Evolutionary conservation across 139 green algal species (phyloP).

Genomic region (Pleodorina starrii): DNA sequence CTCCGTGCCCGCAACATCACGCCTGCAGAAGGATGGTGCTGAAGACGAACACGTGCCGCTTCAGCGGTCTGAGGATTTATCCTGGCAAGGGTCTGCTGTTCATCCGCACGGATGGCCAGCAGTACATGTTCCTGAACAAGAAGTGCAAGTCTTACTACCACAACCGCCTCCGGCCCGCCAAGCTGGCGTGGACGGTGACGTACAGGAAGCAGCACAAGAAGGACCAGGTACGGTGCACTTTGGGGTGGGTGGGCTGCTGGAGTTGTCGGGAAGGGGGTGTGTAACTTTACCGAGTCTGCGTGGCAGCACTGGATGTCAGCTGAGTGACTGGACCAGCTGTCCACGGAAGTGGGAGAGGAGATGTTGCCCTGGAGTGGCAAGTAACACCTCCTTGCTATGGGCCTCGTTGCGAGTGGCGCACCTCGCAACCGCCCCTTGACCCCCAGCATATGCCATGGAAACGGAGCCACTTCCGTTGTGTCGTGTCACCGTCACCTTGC

Average conservation of each 20-base stretch:
- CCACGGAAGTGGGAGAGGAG: too few relatives aligned
- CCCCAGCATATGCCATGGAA: too few relatives aligned
- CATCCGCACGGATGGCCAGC: conserved; percentile 92
- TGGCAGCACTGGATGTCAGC: too few relatives aligned
- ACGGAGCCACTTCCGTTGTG: too few relatives aligned
- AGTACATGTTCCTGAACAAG: conserved; percentile 97
- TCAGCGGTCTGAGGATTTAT: conserved; percentile 98
- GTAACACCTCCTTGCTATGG: too few relatives aligned
- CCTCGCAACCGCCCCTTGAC: too few relatives aligned
- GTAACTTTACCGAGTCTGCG: too few relatives aligned
- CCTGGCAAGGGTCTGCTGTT: conserved; percentile 94
- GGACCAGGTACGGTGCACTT: conserved; percentile 77
- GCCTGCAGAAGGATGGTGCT: conserved; percentile 70
- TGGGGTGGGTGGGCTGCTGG: too few relatives aligned
- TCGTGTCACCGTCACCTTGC: too few relatives aligned
- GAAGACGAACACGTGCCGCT: conserved; percentile 97
- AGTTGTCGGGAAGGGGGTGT: neutral
- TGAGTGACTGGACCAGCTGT: too few relatives aligned
- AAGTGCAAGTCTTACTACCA: conserved; percentile 95
- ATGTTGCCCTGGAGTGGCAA: too few relatives aligned
- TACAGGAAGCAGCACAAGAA: conserved; percentile 99
- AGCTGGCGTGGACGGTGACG: conserved; percentile 95
- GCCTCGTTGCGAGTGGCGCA: too few relatives aligned
- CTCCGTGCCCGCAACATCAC: neutral
- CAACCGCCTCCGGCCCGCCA: conserved; percentile 94